Conservation (phyloP, 345 rosid species). For the Melastoma malabathricum region DNA sequence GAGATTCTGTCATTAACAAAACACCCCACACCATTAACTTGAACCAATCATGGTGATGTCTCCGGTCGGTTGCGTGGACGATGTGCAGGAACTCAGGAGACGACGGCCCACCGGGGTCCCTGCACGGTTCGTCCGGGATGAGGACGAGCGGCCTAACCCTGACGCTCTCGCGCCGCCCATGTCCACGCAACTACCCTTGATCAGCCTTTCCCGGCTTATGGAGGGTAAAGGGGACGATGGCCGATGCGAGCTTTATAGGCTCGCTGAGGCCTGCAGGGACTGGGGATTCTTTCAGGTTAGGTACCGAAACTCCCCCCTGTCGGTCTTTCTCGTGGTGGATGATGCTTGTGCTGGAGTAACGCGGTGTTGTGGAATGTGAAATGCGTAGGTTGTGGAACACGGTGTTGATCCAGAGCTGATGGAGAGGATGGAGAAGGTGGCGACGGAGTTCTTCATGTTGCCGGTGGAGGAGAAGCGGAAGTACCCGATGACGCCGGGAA, state of each 20-base stretch:
- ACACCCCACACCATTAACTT: too few relatives aligned
- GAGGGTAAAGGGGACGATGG: slow-evolving; percentile 20
- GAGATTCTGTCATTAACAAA: too few relatives aligned
- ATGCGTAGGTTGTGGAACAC: slow-evolving; percentile 58
- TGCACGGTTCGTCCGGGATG: slow-evolving; percentile 57
- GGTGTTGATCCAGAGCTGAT: slow-evolving; percentile 45
- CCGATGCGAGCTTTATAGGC: slow-evolving; percentile 25
- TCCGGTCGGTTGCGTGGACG: slow-evolving; percentile 79
- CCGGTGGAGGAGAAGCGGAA: slow-evolving; percentile 75
- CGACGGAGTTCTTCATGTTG: slow-evolving; percentile 59
- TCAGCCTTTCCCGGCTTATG: slow-evolving; percentile 54
- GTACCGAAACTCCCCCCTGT: neutral
- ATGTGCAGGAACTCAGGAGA: slow-evolving; percentile 79
- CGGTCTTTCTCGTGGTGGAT: neutral
- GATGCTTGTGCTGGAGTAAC: neutral
- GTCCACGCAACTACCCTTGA: slow-evolving; percentile 38
- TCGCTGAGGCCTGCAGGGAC: slow-evolving; percentile 63
- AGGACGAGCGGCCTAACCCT: slow-evolving; percentile 37
- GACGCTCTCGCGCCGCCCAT: slow-evolving; percentile 11
- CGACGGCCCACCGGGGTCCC: slow-evolving; percentile 50
- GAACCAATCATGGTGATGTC: slow-evolving; percentile 26
- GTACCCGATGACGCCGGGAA: slow-evolving; percentile 86
- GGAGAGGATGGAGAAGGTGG: slow-evolving; percentile 58
- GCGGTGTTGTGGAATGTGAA: neutral
- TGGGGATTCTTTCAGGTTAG: slow-evolving; percentile 96